These are phyloP conservation scores for Salmacisia buchloeana DNA, from an alignment of 1,284 basidiomycete genomes.

Conservation along the genomic window DNA sequence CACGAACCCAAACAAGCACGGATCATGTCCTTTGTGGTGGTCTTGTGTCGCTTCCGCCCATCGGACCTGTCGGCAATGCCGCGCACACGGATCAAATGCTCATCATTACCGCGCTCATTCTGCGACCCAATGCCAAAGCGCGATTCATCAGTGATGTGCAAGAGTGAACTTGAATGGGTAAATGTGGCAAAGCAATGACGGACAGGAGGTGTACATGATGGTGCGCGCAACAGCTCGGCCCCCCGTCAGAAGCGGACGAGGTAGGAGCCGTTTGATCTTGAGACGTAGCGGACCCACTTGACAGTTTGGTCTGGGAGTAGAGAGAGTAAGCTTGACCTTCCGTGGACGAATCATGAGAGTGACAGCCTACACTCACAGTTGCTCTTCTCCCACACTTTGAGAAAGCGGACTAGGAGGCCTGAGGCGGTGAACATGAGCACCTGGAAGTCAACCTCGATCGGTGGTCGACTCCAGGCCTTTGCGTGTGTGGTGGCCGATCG, in stretches of 20 bases:
- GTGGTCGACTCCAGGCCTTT: conserved; percentile 93
- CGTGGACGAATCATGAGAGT: background rate
- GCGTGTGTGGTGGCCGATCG: conserved; percentile 79
- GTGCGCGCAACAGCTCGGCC: too few species aligned
- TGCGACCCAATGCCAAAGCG: too few species aligned
- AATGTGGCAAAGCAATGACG: too few species aligned
- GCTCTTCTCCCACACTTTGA: conserved; percentile 96
- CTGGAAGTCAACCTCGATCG: conserved; percentile 95
- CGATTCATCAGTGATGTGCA: too few species aligned
- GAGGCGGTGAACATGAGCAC: conserved; percentile 98
- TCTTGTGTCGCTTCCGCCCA: too few species aligned
- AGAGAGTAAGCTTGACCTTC: background rate
- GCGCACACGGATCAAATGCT: too few species aligned
- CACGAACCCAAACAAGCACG: too few species aligned
- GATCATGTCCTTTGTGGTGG: too few species aligned
- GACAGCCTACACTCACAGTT: conserved; percentile 55
- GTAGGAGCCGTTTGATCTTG: conserved; percentile 35
- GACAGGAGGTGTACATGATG: too few species aligned
- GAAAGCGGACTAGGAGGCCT: conserved; percentile 87
- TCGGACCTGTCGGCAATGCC: too few species aligned
- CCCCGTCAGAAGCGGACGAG: conserved; percentile 31
- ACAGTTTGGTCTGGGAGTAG: conserved; percentile 7
- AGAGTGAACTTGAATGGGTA: too few species aligned
- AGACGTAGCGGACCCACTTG: conserved; percentile 45
- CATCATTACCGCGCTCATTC: too few species aligned